These are phyloP conservation scores for Lagerstroemia speciosa DNA, from an alignment of 345 rosid species.

Conservation along the genomic window DNA sequence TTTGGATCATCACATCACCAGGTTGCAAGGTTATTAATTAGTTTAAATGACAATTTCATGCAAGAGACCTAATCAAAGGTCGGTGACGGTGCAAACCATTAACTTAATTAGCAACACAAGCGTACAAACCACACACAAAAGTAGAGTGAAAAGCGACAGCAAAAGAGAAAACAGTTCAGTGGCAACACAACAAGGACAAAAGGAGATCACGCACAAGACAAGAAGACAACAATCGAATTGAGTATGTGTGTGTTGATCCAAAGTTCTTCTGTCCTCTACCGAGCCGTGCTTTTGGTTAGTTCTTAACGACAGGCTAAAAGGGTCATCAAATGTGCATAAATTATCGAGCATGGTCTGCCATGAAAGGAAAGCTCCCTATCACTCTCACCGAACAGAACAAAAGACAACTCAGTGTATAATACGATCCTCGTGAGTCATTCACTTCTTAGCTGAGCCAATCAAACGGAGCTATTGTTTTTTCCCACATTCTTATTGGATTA, in stretches of 20 bases:
- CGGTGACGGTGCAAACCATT: background rate
- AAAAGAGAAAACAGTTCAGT: conserved; percentile 6
- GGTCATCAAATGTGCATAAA: conserved; percentile 1
- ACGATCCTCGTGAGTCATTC: background rate
- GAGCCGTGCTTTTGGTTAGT: conserved; percentile 13
- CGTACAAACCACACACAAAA: conserved; percentile 6
- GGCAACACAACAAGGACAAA: conserved; percentile 11
- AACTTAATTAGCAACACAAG: background rate
- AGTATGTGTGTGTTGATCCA: background rate
- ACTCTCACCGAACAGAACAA: conserved; percentile 11
- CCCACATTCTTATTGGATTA: background rate
- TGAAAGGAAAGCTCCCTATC: conserved; percentile 21
- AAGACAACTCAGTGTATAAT: background rate
- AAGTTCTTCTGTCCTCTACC: conserved; percentile 4
- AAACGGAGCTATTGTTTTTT: background rate
- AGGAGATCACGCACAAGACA: conserved; percentile 16
- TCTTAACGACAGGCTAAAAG: background rate
- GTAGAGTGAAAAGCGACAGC: background rate
- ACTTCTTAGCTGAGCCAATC: background rate
- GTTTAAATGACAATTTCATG: background rate
- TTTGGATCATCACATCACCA: background rate
- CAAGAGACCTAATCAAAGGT: background rate
- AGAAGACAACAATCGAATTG: conserved; percentile 9
- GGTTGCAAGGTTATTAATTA: background rate
- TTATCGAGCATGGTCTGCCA: conserved; percentile 29